Conservation (phyloP, 805 yeast species). For the Suhomyces kilbournensis region DNA sequence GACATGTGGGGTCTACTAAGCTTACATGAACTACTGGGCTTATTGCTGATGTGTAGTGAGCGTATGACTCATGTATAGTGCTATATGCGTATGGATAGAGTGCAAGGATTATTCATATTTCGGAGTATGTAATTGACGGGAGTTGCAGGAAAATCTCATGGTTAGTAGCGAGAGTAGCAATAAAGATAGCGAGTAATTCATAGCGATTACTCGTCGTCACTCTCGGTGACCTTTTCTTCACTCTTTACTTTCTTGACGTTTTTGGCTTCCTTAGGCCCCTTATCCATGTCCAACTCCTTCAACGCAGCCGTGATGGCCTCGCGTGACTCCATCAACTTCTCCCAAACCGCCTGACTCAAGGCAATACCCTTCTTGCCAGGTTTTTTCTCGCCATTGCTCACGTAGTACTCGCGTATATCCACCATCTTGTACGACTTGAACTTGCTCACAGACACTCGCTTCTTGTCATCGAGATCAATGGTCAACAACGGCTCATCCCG, state of each 20-base stretch:
- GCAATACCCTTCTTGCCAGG: slow-evolving; percentile 84
- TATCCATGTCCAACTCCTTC: slow-evolving; percentile 20
- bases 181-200: background rate
- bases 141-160: background rate
- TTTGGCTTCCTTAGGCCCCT: slow-evolving; percentile 2
- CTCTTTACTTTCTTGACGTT: slow-evolving; percentile 1
- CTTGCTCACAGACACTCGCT: slow-evolving; percentile 69
- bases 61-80: background rate
- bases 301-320: slow-evolving; percentile 53
- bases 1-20: background rate
- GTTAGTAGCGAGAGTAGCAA: background rate
- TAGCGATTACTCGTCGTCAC: background rate
- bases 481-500: slow-evolving; percentile 10
- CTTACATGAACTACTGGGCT: background rate
- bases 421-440: slow-evolving; percentile 66
- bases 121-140: background rate
- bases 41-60: background rate
- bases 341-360: slow-evolving; percentile 56
- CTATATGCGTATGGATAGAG: background rate
- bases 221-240: background rate
- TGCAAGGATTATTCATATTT: background rate
- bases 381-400: slow-evolving; percentile 51
- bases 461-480: slow-evolving; percentile 40
- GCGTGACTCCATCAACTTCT: slow-evolving; percentile 41
- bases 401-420: slow-evolving; percentile 82